Conservation (phyloP, 2,329 filamentous ascomycete genomes). For the Colletotrichum chlorophyti region DNA sequence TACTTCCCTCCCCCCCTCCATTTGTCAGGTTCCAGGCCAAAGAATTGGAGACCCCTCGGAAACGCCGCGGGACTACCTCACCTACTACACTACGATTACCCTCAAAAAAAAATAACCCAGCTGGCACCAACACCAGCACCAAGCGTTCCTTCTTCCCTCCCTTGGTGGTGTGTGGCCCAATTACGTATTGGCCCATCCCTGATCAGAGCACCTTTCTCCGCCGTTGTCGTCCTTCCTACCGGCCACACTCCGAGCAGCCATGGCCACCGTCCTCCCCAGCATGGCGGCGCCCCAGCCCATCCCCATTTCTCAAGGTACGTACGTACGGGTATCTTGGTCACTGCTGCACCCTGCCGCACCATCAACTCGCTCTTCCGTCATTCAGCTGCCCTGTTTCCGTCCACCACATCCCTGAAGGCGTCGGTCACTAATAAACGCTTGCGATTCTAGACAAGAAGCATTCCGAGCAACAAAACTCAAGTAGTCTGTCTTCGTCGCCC, state of each 20-base stretch:
- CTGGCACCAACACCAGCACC: constrained; percentile 15
- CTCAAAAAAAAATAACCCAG: background rate
- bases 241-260: constrained; percentile 14
- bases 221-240: constrained; percentile 13
- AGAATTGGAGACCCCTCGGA: constrained; percentile 15
- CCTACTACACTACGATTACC: no score
- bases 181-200: constrained; percentile 22
- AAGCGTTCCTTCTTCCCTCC: constrained; percentile 9
- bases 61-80: constrained; percentile 18
- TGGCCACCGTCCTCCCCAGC: constrained; percentile 19
- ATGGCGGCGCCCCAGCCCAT: constrained; percentile 15
- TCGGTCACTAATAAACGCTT: constrained; percentile 18
- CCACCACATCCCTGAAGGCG: constrained; percentile 17
- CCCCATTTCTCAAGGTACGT: constrained; percentile 22
- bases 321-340: background rate
- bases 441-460: constrained; percentile 17
- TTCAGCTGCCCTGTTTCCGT: constrained; percentile 27
- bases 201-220: constrained; percentile 16
- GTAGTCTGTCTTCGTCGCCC: constrained; percentile 46
- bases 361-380: constrained; percentile 22
- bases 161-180: constrained; percentile 24
- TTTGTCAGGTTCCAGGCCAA: background rate
- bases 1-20: background rate
- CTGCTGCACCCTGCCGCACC: constrained; percentile 3
- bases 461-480: constrained; percentile 23